Base-by-base conservation (phyloP, 2,329 filamentous ascomycete genomes). In the Grosmannia serpens region DNA sequence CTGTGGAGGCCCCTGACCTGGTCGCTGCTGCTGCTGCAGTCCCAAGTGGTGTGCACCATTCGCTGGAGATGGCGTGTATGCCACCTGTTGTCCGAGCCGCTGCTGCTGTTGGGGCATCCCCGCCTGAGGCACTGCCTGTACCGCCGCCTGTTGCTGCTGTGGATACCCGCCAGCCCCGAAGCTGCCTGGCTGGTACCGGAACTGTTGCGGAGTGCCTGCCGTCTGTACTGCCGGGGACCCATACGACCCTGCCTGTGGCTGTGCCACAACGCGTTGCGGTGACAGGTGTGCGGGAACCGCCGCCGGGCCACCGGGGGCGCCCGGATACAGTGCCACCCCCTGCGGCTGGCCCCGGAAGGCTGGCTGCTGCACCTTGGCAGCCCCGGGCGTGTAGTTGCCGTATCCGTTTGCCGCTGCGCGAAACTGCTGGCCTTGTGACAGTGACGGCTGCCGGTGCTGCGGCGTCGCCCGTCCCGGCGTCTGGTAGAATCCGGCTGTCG, bases 311-410 rank as follows among this genome's bases (percentile, higher is more conserved):
- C 57, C 57, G 7, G 55, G 52, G 11, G 52, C 52, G 46, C 57
- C 54, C 8, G 57, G 47, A 44, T 55, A 53, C 22, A 41, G 11
- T 17, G 74, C 71, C 57, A 68, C 65, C n/a, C 78, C 74, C 61
- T 70, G 74, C 60, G 70, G 74, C 62, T 77, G 79, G 6, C 70
- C 73, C 35, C 73, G 72, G 60, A 75, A 81, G 52, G 72, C 71
- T 68, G 76, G 74, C 9, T 75, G 75, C 59, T 79, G 76, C 13
- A 75, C 71, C 65, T 83, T 83, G 54, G 73, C 75, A 56, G 80
- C 70, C 63, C 78, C 77, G 9, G 77, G 75, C 5, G 75, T 73
- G 62, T 77, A 82, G 53, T 71, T 73, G 10, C 71, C 68, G 62
- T 75, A 80, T 5, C 76, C 74, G 55, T 77, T 79, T 6, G 76